Evolutionary conservation across 1,284 basidiomycete genomes (phyloP).

Genomic region (Ustilago loliicola): DNA sequence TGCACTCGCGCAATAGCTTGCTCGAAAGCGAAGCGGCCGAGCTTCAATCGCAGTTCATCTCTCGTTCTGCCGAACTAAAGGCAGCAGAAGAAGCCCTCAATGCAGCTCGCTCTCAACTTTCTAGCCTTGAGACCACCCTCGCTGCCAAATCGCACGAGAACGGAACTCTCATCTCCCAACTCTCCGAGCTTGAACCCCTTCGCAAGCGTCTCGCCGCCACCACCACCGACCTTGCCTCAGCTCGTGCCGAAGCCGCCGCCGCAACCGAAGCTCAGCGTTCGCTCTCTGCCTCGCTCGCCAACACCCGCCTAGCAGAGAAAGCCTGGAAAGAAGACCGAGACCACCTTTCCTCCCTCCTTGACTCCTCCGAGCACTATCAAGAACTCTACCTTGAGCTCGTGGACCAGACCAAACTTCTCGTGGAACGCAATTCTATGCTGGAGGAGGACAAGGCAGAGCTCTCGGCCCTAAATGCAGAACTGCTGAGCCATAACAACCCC

Average conservation of each 20-base stretch:
- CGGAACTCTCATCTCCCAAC: constrained; percentile 18
- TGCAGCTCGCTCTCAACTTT: constrained; percentile 20
- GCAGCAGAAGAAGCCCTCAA: constrained; percentile 32
- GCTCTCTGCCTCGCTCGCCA: constrained; percentile 30
- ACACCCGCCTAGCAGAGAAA: constrained; percentile 39
- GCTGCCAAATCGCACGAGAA: constrained; percentile 38
- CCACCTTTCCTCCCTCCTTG: constrained; percentile 31
- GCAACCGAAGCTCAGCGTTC: constrained; percentile 34
- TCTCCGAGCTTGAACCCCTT: constrained; percentile 31
- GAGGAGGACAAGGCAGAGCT: constrained; percentile 40
- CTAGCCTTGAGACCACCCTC: constrained; percentile 20
- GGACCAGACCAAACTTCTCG: constrained; percentile 38
- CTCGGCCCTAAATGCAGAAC: constrained; percentile 41
- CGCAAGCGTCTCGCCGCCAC: constrained; percentile 15
- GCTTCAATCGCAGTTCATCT: constrained; percentile 16
- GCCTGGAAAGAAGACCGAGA: constrained; percentile 42
- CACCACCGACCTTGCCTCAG: neutral
- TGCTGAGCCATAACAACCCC: constrained; percentile 49
- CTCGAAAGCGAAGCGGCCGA: constrained; percentile 30
- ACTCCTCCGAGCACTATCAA: constrained; percentile 31
- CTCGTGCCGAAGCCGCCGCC: constrained; percentile 17
- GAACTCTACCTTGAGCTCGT: constrained; percentile 40
- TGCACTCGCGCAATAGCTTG: constrained; percentile 17
- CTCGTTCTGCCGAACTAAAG: constrained; percentile 29
- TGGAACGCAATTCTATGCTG: constrained; percentile 36